A percentile compares a stretch with the other conserved stretches of the same genome.
These are phyloP conservation scores for Neurospora sublineolata DNA, from an alignment of 495 filamentous ascomycete genomes.

Conservation along the genomic window DNA sequence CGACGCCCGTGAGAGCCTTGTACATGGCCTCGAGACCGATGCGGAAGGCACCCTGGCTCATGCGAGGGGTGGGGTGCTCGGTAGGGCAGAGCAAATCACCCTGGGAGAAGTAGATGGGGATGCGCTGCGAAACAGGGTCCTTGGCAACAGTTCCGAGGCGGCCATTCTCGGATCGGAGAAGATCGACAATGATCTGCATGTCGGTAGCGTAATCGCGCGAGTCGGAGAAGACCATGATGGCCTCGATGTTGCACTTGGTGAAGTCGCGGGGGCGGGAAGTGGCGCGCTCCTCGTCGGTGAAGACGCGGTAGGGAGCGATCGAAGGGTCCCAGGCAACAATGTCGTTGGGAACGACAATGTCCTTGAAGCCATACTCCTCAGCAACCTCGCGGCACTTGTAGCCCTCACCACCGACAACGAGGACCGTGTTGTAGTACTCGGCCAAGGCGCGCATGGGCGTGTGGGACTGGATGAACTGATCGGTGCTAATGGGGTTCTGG, in stretches of 20 bases:
- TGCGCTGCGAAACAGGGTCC: constrained; percentile 51
- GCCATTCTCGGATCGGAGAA: constrained; percentile 64
- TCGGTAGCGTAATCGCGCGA: constrained; percentile 76
- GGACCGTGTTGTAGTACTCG: constrained; percentile 53
- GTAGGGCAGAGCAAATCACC: constrained; percentile 70
- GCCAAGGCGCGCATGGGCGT: constrained; percentile 56
- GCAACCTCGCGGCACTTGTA: constrained; percentile 57
- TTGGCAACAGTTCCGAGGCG: constrained; percentile 53
- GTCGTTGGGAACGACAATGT: constrained; percentile 56
- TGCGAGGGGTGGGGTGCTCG: constrained; percentile 59
- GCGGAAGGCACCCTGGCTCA: constrained; percentile 67
- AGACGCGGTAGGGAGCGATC: constrained; percentile 53
- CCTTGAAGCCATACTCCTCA: constrained; percentile 53
- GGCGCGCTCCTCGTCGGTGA: constrained; percentile 46
- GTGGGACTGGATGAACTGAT: constrained; percentile 59
- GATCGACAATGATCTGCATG: constrained; percentile 75
- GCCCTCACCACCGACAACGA: constrained; percentile 55
- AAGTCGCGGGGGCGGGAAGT: constrained; percentile 53
- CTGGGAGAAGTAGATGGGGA: constrained; percentile 67
- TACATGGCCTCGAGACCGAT: constrained; percentile 70
- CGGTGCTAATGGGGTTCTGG: constrained; percentile 43
- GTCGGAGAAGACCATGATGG: constrained; percentile 74
- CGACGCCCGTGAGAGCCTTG: constrained; percentile 59
- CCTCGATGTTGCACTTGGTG: constrained; percentile 60
- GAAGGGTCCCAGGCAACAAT: constrained; percentile 50